Conservation (phyloP, 352 stramenopile species). For the Globisporangium viniferum region DNA sequence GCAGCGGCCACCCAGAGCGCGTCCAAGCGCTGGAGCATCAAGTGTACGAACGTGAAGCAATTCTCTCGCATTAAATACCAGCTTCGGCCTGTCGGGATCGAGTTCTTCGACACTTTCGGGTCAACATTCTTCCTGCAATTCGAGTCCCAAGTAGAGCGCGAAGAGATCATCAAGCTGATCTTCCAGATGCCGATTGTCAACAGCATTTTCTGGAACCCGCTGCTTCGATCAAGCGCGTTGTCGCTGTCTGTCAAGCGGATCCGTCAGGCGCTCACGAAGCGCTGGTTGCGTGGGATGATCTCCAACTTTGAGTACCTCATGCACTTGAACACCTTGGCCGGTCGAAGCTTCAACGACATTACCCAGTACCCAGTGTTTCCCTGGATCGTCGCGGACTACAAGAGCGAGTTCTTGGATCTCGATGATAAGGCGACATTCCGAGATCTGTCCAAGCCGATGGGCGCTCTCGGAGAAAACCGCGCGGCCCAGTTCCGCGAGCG, state of each 20-base stretch:
- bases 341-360: slow-evolving; percentile 97
- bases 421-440: slow-evolving; percentile 75
- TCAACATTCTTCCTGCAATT: slow-evolving; percentile 74
- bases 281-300: slow-evolving; percentile 61
- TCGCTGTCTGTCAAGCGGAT: slow-evolving; percentile 67
- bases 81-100: slow-evolving; percentile 66
- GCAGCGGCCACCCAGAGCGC: neutral
- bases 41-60: slow-evolving; percentile 63
- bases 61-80: slow-evolving; percentile 83
- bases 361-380: slow-evolving; percentile 98
- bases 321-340: slow-evolving; percentile 94
- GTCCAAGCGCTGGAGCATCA: slow-evolving; percentile 54
- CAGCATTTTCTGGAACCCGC: slow-evolving; percentile 75
- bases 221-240: slow-evolving; percentile 59
- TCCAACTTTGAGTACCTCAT: slow-evolving; percentile 97
- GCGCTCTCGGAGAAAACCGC: slow-evolving; percentile 83
- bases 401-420: slow-evolving; percentile 83
- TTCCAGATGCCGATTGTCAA: slow-evolving; percentile 83
- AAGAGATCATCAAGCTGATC: slow-evolving; percentile 66
- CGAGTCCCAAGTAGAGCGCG: slow-evolving; percentile 44
- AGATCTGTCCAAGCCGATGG: slow-evolving; percentile 94
- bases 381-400: slow-evolving; percentile 94
- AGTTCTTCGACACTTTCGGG: slow-evolving; percentile 70
- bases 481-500: slow-evolving; percentile 85
- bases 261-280: slow-evolving; percentile 64